phyloP scores from a whole-genome alignment of 768 basidiomycete species.

The Tricholoma matsutake region DNA sequence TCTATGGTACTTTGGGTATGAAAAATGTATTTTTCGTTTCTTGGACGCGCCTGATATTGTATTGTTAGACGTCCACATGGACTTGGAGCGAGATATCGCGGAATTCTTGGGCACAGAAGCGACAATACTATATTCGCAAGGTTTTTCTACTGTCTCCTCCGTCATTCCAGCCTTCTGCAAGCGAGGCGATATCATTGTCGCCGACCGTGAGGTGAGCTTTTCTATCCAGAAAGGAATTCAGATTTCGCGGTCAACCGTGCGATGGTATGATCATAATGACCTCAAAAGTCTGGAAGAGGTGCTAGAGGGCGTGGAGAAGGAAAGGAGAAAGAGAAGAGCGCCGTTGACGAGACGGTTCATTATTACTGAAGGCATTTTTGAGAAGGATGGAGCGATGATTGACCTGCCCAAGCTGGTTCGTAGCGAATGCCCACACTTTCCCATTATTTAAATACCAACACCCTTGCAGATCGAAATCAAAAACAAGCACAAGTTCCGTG shows the following conservation, averaged over 20 bases:
- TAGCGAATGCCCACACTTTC: constrained; percentile 10
- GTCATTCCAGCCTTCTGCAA: constrained; percentile 98
- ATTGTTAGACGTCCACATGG: constrained; percentile 80
- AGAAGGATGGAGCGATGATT: constrained; percentile 88
- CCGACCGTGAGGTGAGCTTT: constrained; percentile 94
- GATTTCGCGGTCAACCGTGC: constrained; percentile 85
- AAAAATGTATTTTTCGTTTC: constrained; percentile 7
- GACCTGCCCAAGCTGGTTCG: constrained; percentile 90
- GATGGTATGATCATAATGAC: constrained; percentile 98
- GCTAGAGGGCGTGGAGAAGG: constrained; percentile 80
- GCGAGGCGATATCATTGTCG: constrained; percentile 96
- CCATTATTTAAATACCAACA: background rate
- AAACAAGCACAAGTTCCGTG: constrained; percentile 90
- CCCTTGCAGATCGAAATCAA: constrained; percentile 82
- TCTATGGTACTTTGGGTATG: constrained; percentile 94
- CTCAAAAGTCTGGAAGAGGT: constrained; percentile 88
- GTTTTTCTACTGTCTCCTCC: constrained; percentile 86
- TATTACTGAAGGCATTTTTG: constrained; percentile 95
- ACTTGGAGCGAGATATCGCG: constrained; percentile 85
- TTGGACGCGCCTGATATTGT: background rate
- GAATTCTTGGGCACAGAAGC: constrained; percentile 88
- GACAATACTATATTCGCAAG: constrained; percentile 91
- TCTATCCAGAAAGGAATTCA: constrained; percentile 95
- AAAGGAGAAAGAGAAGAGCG: constrained; percentile 76
- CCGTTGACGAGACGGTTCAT: constrained; percentile 92